Evolutionary conservation across 2,329 filamentous ascomycete species (phyloP), one percentile per base, ranked within the genome.

Genomic region (Sclerotinia nivalis): DNA sequence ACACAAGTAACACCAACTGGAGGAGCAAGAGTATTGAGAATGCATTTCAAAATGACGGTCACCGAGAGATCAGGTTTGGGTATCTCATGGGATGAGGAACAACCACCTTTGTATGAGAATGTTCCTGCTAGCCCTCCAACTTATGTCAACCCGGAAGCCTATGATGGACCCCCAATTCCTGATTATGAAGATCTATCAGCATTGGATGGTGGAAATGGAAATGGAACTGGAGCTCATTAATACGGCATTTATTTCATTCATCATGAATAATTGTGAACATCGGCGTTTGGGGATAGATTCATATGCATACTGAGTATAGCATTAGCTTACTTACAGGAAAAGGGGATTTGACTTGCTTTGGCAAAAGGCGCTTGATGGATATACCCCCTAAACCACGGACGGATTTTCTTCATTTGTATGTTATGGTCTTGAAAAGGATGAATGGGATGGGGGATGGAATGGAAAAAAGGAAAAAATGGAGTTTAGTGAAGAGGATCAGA

Each of bases 71-170:
- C 77, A 28, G 95, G 95, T 25, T 87, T 97, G 78, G 94, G 95
- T 65, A 94, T 99, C 76, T 93, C 91, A 75, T 99, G 96, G 95
- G 95, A 98, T 75, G 95, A 97, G 81, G 95, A 99, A 83, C 89
- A 92, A 77, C 95, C 95, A 18, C 95, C 95, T 0, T 88, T 96
- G 74, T 99, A 99, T 81, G 91, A 96, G 80, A 93, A 98, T 78
- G 93, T 98, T 55, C 94, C 95, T 0, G 90, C 89, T 2, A 93
- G 91, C 76, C 95, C 95, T 62, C 95, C 95, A 0, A 85, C 84
- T 8, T 94, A 94, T 80, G 70, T 69, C 20, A 69, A 72, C 12
- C 45, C 70, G 5, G 73, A 75, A 18, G 40, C 73, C 1, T 76
- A 76, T 65, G 70, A 73, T 2, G 76, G 75, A 12, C 67, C 71